Base-by-base conservation (phyloP, 768 basidiomycete species). In the Boletellus emodensis region DNA sequence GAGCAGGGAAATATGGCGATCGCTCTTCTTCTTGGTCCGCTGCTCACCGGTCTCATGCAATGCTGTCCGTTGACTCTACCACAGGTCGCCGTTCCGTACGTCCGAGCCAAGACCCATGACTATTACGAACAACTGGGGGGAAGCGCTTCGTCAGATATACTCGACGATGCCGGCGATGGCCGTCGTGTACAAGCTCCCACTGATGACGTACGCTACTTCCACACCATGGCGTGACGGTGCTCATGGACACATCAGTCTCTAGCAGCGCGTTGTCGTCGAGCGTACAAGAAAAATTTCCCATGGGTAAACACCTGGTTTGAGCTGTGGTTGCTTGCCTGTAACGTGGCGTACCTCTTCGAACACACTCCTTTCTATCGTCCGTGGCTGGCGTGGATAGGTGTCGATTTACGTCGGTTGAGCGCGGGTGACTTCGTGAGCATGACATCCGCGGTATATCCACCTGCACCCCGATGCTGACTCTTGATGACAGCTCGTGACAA, bases 71-170 rank as follows among this genome's bases (percentile, higher is more conserved):
- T 51, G 41, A 45, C 35, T 55, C 17, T 51, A 51, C 30, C 28
- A 30, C 46, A 56, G 94, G 79, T 97, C 41, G 90, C 87, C 14
- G 66, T 98, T 4, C 95, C 95, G 5, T 98, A 96, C 64, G 52
- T 95, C 20, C 80, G 90, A 58, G 87, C 93, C 18, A 95, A 95
- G 66, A 81, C 84, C 3, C 87, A 90, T 40, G 94, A 96, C 61
- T 87, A 90, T 61, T 95, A 84, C 60, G 95, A 99, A 69, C 80
- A 84, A 37, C 67, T 97, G 13, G 94, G 95, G 5, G 95, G 94
- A 20, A 87, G 88, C 5, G 60, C 85, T 6, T 80, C 81, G 52
- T 71, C 75, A n/a, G 87, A 91, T 41, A 66, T 85, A 18, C 65
- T 83, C 12, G 80, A 82, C 33, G 84, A 83, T 47, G 76, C 68